These are phyloP conservation scores for Aspergillus costaricaensis DNA, from an alignment of 2,329 filamentous ascomycete genomes.

Conservation along the genomic window DNA sequence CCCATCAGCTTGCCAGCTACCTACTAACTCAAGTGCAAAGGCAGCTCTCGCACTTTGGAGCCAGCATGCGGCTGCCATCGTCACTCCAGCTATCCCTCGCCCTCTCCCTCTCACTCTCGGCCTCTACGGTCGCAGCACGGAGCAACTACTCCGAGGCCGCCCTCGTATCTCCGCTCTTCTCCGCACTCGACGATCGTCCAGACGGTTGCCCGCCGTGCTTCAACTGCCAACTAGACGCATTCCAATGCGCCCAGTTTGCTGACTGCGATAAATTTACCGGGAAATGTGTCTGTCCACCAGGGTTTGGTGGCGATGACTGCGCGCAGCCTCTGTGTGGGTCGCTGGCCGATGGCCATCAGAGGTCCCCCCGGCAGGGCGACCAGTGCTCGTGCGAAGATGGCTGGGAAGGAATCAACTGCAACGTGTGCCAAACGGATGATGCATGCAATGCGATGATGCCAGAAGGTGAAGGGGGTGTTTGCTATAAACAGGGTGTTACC, in stretches of 20 bases:
- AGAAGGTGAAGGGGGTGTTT: conserved; percentile 76
- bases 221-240: conserved; percentile 94
- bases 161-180: conserved; percentile 67
- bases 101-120: conserved; percentile 28
- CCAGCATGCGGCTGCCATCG: conserved; percentile 32
- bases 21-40: neutral
- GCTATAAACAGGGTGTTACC: conserved; percentile 86
- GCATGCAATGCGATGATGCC: conserved; percentile 90
- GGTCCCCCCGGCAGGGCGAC: conserved; percentile 70
- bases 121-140: conserved; percentile 25
- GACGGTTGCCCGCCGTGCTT: conserved; percentile 65
- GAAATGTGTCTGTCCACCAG: conserved; percentile 87
- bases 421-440: conserved; percentile 80
- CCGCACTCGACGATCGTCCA: conserved; percentile 72
- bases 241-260: conserved; percentile 87
- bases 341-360: conserved; percentile 75
- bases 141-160: conserved; percentile 61
- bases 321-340: conserved; percentile 90
- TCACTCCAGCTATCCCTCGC: conserved; percentile 27
- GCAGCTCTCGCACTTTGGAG: neutral
- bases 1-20: conserved; percentile 6
- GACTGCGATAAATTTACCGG: conserved; percentile 87
- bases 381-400: conserved; percentile 86
- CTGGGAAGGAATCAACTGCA: conserved; percentile 98
- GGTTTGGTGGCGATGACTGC: conserved; percentile 94